Conservation (phyloP, 192 early-diverging fungal genomes). For the Cetraspora pellucida region DNA sequence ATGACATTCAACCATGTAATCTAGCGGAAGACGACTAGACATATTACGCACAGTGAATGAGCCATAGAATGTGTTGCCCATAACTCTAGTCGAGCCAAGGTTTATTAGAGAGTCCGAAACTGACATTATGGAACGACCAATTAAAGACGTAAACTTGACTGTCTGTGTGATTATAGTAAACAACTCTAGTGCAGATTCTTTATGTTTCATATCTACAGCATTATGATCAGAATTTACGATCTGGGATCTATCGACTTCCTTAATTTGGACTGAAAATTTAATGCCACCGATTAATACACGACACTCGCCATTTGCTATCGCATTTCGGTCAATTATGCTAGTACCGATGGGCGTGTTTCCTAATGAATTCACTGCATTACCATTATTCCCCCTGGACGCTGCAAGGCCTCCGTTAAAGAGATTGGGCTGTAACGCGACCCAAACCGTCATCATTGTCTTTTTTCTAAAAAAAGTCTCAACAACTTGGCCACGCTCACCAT, state of each 20-base stretch:
- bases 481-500: conserved; percentile 53
- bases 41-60: conserved; percentile 72
- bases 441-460: conserved; percentile 59
- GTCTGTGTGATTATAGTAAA: conserved; percentile 69
- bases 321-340: conserved; percentile 34
- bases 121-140: conserved; percentile 76
- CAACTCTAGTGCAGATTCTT: conserved; percentile 35
- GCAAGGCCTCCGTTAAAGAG: conserved; percentile 48
- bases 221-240: background rate
- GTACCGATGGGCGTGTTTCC: conserved; percentile 11
- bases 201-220: background rate
- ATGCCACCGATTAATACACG: conserved; percentile 81
- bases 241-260: conserved; percentile 39
- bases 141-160: conserved; percentile 76
- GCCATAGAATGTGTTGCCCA: conserved; percentile 56
- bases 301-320: conserved; percentile 48
- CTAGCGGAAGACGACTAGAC: conserved; percentile 68
- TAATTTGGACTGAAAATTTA: conserved; percentile 65
- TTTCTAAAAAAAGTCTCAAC: conserved; percentile 56
- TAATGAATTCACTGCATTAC: conserved; percentile 11
- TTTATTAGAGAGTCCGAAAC: conserved; percentile 68
- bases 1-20: conserved; percentile 60
- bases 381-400: conserved; percentile 26
- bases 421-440: conserved; percentile 79
- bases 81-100: conserved; percentile 58